Evolutionary conservation across 768 basidiomycete genomes (phyloP).

Genomic region (Boletus eberwhitei): DNA sequence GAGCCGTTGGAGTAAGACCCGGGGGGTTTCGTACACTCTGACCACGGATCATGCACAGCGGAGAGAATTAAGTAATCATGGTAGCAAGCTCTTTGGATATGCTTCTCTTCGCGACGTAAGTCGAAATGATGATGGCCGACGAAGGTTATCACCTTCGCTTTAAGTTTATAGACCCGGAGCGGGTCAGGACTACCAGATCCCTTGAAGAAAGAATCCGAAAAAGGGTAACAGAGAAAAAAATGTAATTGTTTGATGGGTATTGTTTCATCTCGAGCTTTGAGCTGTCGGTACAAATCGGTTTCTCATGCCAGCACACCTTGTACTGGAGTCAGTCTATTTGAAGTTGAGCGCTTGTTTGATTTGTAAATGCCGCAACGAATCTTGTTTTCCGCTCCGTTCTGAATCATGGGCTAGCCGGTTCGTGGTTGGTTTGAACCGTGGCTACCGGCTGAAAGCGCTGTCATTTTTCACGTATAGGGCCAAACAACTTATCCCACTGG

Average conservation of each 20-base stretch:
- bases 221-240: neutral
- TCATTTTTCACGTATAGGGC: constrained; percentile 16
- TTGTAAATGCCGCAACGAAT: constrained; percentile 13
- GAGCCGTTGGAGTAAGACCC: too few species aligned
- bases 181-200: constrained; percentile 1
- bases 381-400: constrained; percentile 16
- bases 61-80: neutral
- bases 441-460: constrained; percentile 20
- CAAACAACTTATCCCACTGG: constrained; percentile 20
- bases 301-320: constrained; percentile 18
- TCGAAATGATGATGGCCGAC: constrained; percentile 18
- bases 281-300: constrained; percentile 14
- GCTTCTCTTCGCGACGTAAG: constrained; percentile 17
- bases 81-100: neutral
- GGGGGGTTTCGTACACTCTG: neutral
- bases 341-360: constrained; percentile 4
- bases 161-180: constrained; percentile 8
- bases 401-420: constrained; percentile 7
- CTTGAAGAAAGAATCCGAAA: constrained; percentile 17
- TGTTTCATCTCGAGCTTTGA: constrained; percentile 19
- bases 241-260: neutral
- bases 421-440: constrained; percentile 15
- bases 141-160: constrained; percentile 27
- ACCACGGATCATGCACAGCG: neutral
- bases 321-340: neutral